Conservation (phyloP, 1,284 basidiomycete species). For the Leccinum subrobustum region DNA sequence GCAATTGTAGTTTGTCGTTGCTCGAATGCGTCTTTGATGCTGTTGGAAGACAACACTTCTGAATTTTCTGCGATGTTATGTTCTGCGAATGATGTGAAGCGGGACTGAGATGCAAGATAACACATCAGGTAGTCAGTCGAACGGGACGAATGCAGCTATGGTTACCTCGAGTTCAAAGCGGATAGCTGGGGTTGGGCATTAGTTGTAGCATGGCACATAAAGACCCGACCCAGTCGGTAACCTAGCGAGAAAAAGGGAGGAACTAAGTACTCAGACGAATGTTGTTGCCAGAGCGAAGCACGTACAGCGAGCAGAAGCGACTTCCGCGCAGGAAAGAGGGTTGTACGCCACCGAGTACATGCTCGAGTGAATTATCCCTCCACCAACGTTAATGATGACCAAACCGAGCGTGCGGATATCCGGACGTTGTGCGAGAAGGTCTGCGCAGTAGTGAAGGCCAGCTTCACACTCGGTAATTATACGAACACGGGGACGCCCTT, state of each 20-base stretch:
- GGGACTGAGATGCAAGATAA: background rate
- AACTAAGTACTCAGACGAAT: background rate
- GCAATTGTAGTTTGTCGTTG: background rate
- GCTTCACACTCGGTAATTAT: constrained; percentile 51
- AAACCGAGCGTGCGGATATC: background rate
- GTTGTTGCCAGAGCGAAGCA: background rate
- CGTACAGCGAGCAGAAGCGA: background rate
- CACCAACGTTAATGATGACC: background rate
- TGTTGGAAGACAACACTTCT: too few species aligned
- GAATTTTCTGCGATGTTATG: too few species aligned
- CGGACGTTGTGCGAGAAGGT: constrained; percentile 28
- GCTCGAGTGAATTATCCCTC: background rate
- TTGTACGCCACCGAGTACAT: background rate
- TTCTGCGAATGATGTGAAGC: too few species aligned
- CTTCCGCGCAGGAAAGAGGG: background rate
- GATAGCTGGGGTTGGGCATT: too few species aligned
- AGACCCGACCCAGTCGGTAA: background rate
- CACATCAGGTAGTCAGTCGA: too few species aligned
- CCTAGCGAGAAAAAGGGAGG: background rate
- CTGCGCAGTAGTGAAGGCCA: constrained; percentile 43
- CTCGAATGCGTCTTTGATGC: background rate
- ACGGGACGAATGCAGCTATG: background rate
- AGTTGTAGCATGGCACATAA: background rate
- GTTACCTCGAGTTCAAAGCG: background rate
- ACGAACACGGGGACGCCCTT: constrained; percentile 28